Conservation (phyloP, 306 rosid genomes). For the Prunus padus region DNA sequence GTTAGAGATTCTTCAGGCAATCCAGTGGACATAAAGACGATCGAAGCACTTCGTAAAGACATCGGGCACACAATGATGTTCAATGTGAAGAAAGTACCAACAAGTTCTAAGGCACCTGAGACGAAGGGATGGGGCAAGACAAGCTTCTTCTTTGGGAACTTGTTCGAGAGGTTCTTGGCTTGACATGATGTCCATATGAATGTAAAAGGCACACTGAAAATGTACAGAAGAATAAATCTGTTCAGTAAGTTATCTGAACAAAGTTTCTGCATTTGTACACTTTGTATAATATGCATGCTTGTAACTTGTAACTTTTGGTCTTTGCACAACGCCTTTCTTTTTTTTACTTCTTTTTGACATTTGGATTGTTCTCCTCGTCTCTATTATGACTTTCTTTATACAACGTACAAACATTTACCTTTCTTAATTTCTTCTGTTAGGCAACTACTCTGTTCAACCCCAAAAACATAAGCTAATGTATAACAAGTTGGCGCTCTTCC, state of each 20-base stretch:
- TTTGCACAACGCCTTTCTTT: background rate
- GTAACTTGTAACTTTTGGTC: slow-evolving; percentile 15
- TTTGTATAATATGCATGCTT: slow-evolving; percentile 28
- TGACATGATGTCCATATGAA: slow-evolving; percentile 21
- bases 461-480: too few relatives aligned
- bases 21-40: slow-evolving; percentile 54
- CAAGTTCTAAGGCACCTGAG: slow-evolving; percentile 53
- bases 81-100: slow-evolving; percentile 66
- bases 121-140: slow-evolving; percentile 70
- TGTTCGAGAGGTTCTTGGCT: slow-evolving; percentile 69
- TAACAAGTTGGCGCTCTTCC: too few relatives aligned
- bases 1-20: slow-evolving; percentile 78
- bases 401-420: background rate
- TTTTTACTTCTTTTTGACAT: background rate
- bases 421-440: background rate
- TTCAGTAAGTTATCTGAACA: slow-evolving; percentile 29
- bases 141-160: slow-evolving; percentile 82
- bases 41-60: slow-evolving; percentile 68
- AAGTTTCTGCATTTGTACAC: slow-evolving; percentile 23
- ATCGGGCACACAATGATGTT: slow-evolving; percentile 67
- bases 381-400: background rate
- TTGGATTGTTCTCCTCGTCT: background rate
- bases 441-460: background rate
- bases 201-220: slow-evolving; percentile 11
- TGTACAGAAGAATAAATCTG: slow-evolving; percentile 51